phyloP scores from a whole-genome alignment of 2,329 filamentous ascomycete genomes.

The Geosmithia putterillii region DNA sequence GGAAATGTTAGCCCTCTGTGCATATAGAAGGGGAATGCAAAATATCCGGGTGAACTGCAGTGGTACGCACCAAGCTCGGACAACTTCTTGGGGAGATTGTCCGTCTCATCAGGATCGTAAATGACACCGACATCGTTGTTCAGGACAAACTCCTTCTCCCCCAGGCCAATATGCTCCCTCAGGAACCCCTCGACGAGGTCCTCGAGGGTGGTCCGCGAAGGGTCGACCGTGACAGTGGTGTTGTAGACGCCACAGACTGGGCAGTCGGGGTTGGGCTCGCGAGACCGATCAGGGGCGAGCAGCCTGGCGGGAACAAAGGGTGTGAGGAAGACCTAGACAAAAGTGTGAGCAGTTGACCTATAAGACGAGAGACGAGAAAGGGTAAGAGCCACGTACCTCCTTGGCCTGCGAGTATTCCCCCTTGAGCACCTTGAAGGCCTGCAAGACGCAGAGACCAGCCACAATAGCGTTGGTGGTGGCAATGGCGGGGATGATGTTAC shows the following conservation, averaged over 20 bases:
- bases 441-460: constrained; percentile 79
- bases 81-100: constrained; percentile 73
- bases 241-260: constrained; percentile 71
- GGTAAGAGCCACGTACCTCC: constrained; percentile 40
- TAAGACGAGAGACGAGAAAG: neutral
- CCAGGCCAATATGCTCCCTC: constrained; percentile 59
- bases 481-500: constrained; percentile 97
- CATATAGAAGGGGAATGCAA: neutral
- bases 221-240: constrained; percentile 54
- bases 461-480: constrained; percentile 97
- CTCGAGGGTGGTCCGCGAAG: constrained; percentile 59
- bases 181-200: constrained; percentile 70
- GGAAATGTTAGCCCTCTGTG: constrained; percentile 9
- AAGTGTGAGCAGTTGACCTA: neutral
- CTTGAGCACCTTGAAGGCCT: constrained; percentile 82
- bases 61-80: constrained; percentile 51
- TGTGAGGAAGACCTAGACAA: constrained; percentile 60
- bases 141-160: constrained; percentile 65
- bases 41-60: too few relatives aligned
- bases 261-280: constrained; percentile 67
- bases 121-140: constrained; percentile 65
- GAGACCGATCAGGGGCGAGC: constrained; percentile 42
- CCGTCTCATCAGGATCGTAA: constrained; percentile 81
- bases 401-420: constrained; percentile 59
- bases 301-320: constrained; percentile 47